phyloP scores from a whole-genome alignment of 129 eudicot species.

The Dittrichia graveolens region DNA sequence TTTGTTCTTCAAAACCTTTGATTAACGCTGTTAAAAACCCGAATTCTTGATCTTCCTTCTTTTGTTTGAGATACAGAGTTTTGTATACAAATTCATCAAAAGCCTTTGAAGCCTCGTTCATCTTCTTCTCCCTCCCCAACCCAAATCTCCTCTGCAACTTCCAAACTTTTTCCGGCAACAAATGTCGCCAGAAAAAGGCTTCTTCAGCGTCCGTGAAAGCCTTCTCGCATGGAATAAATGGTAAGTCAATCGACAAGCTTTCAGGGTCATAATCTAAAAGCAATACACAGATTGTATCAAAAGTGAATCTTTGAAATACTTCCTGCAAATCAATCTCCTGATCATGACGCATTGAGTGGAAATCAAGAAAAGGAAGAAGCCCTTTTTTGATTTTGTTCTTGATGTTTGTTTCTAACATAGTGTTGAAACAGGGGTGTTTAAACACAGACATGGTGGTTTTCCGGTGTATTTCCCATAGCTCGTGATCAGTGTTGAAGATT shows the following conservation, averaged over 20 bases:
- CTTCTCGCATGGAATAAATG: slow-evolving; percentile 37
- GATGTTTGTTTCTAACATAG: slow-evolving; percentile 16
- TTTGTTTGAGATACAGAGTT: slow-evolving; percentile 24
- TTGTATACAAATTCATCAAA: slow-evolving; percentile 42
- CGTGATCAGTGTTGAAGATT: slow-evolving; percentile 45
- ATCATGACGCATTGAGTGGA: background rate
- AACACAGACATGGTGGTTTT: slow-evolving; percentile 33
- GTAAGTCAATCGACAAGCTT: slow-evolving; percentile 38
- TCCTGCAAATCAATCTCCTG: slow-evolving; percentile 50
- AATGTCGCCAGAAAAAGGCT: slow-evolving; percentile 49
- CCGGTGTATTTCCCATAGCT: slow-evolving; percentile 49
- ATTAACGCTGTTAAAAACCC: slow-evolving; percentile 29
- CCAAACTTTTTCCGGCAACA: slow-evolving; percentile 45
- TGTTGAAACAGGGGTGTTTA: slow-evolving; percentile 20
- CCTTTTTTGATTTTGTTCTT: slow-evolving; percentile 41
- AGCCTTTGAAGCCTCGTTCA: slow-evolving; percentile 33
- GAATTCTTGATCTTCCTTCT: background rate
- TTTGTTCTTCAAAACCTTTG: slow-evolving; percentile 9
- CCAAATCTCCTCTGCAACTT: slow-evolving; percentile 47
- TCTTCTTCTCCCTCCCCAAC: slow-evolving; percentile 53
- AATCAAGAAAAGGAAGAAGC: slow-evolving; percentile 43
- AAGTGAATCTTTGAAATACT: slow-evolving; percentile 52
- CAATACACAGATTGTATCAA: slow-evolving; percentile 39
- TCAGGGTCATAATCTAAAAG: slow-evolving; percentile 45
- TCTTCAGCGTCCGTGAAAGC: slow-evolving; percentile 44